These are phyloP conservation scores for Parsonsia alboflavescens DNA, from an alignment of 257 asterid species.

Conservation along the genomic window DNA sequence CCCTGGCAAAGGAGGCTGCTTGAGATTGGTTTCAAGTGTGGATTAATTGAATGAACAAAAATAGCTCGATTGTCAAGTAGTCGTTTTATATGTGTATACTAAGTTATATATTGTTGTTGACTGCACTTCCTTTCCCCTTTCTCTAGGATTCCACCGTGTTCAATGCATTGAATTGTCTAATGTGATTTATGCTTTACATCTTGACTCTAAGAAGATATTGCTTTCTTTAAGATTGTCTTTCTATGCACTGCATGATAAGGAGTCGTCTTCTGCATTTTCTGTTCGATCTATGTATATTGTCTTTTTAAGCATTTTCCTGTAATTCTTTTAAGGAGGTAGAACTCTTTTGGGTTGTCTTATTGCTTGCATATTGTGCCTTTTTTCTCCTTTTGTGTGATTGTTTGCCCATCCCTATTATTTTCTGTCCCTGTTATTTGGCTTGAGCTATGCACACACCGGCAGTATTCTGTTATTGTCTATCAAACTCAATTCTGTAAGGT, in stretches of 20 bases:
- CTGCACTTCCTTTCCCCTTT: not conserved
- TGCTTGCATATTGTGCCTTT: not conserved
- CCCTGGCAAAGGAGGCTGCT: slow-evolving; percentile 28
- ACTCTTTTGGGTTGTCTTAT: not conserved
- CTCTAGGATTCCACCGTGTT: not conserved
- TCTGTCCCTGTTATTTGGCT: no score
- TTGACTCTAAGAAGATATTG: not conserved
- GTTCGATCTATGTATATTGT: not conserved
- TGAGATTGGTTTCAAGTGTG: slow-evolving; percentile 25
- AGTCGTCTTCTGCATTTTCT: not conserved
- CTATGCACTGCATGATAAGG: no score
- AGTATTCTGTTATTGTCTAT: no score
- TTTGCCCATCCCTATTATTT: no score
- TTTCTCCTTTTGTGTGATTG: no score
- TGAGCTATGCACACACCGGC: no score
- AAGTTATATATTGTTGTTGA: slow-evolving; percentile 11
- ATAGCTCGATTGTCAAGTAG: slow-evolving; percentile 10
- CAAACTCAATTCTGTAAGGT: no score
- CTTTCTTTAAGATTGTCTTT: not conserved
- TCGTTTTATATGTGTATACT: slow-evolving; percentile 9
- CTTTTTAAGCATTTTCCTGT: not conserved
- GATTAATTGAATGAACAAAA: slow-evolving; percentile 1
- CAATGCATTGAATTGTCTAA: slow-evolving; percentile 15
- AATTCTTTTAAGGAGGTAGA: not conserved
- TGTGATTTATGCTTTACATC: not conserved